Evolutionary conservation across 2,329 filamentous ascomycete species (phyloP), one percentile per base, ranked within the genome.

Genomic region (Tolypocladium guangdongense): DNA sequence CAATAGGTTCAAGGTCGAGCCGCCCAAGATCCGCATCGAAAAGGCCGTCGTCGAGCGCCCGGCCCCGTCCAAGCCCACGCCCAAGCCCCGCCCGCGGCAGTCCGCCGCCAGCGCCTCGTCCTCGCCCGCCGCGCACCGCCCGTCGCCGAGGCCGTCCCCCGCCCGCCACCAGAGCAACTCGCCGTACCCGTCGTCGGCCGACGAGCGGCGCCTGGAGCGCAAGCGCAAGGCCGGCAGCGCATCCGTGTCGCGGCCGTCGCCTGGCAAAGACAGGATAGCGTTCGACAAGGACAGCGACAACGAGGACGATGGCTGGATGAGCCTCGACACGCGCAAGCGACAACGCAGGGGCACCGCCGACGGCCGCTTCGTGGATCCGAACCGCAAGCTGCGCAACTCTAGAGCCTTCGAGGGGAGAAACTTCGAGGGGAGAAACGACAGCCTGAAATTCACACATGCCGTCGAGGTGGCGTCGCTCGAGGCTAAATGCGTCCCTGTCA

Each of bases 371-470:
- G 63, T 72, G 41, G 77, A 82, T 59, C 64, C 72, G 7, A 76
- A 74, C 54, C 74, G 76, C 57, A 68, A 68, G 60, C 59, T 81
- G 53, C 70, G 71, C 55, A 74, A 76, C 56, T 65, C 71, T 38
- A 69, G 68, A 52, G 74, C 75, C 4, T 78, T 76, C 53, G 71
- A 74, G 52, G 70, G 70, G 38, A 66, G 68, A 8, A 62, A 71
- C 41, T 78, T 76, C 53, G 71, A 74, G 52, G 70, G 70, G 38
- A 66, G 68, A 8, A 62, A 71, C 41, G 68, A 71, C 41, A 69
- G 68, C 27, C 66, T 74, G 37, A 64, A 66, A 36, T 76, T 84
- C 54, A 77, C 85, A 32, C 81, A 86, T 59, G 81, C 81, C 5
- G 76, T 75, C 5, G 73, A 82, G 58, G 74, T 84, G 24, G 77